Percentiles rank a stretch among this genome's conserved stretches.
phyloP scores from a whole-genome alignment of 208 protist species.

The Kentomonas sorsogonicus region DNA sequence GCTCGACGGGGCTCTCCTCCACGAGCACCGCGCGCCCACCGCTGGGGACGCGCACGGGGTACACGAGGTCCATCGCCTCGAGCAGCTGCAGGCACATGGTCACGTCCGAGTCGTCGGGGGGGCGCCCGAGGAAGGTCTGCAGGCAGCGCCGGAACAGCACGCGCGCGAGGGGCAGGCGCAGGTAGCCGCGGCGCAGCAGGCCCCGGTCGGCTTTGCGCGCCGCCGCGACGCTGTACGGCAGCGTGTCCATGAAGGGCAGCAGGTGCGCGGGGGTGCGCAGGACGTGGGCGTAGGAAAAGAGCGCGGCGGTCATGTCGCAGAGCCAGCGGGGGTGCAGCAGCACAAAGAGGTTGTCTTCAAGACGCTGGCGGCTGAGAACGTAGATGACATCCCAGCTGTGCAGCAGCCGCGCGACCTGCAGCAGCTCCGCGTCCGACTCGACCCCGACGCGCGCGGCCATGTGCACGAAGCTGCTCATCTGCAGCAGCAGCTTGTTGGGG shows the following conservation, averaged over 20 bases:
- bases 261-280: conserved; percentile 78
- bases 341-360: conserved; percentile 65
- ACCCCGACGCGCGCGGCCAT: conserved; percentile 63
- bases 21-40: conserved; percentile 57
- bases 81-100: conserved; percentile 79
- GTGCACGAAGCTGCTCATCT: conserved; percentile 62
- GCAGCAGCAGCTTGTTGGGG: conserved; percentile 73
- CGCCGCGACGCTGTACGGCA: conserved; percentile 71
- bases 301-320: conserved; percentile 58
- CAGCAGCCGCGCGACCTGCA: conserved; percentile 73
- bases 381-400: conserved; percentile 87
- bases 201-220: conserved; percentile 75
- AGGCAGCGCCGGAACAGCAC: conserved; percentile 66
- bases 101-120: conserved; percentile 69
- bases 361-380: conserved; percentile 52
- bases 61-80: conserved; percentile 62
- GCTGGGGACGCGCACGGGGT: conserved; percentile 56
- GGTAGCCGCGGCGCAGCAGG: conserved; percentile 65
- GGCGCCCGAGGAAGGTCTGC: conserved; percentile 41
- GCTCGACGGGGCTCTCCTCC: conserved; percentile 62
- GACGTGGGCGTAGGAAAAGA: conserved; percentile 87
- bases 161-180: conserved; percentile 70
- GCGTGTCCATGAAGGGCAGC: conserved; percentile 75
- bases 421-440: conserved; percentile 63
- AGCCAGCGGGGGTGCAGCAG: conserved; percentile 81